Evolutionary conservation across 768 basidiomycete species (phyloP).

Genomic region (Crassisporium funariophilum): DNA sequence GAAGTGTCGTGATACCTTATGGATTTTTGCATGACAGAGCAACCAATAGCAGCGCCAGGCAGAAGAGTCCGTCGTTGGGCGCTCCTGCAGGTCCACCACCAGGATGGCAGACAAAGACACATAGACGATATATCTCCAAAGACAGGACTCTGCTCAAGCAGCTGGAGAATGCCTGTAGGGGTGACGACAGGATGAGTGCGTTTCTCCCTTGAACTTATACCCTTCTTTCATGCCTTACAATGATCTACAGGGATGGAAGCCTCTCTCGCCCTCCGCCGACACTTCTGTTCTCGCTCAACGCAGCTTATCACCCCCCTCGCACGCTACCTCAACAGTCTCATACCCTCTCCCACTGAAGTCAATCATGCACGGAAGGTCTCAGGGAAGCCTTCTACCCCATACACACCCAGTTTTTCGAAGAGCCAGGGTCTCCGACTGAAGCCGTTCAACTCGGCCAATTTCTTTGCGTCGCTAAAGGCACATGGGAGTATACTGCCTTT

Average conservation of each 20-base stretch:
- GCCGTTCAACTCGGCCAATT: slow-evolving; percentile 68
- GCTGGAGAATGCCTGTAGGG: slow-evolving; percentile 62
- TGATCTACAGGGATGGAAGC: slow-evolving; percentile 53
- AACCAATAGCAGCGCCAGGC: slow-evolving; percentile 15
- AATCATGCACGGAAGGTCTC: slow-evolving; percentile 31
- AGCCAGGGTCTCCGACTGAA: slow-evolving; percentile 48
- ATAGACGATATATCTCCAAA: slow-evolving; percentile 85
- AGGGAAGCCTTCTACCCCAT: not conserved
- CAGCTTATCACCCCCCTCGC: slow-evolving; percentile 87
- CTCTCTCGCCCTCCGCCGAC: slow-evolving; percentile 69
- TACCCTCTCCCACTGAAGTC: slow-evolving; percentile 68
- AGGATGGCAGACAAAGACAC: slow-evolving; percentile 78
- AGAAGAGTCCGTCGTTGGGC: slow-evolving; percentile 27
- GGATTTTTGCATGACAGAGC: not conserved
- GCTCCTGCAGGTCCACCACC: slow-evolving; percentile 56
- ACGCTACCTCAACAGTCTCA: slow-evolving; percentile 87
- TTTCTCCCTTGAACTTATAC: slow-evolving; percentile 10
- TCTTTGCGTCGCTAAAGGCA: slow-evolving; percentile 71
- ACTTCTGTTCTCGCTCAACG: slow-evolving; percentile 85
- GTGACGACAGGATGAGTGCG: slow-evolving; percentile 52
- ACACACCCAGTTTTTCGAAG: not conserved
- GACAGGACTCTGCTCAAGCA: slow-evolving; percentile 74
- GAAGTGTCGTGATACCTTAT: not conserved
- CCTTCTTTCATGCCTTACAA: not conserved
- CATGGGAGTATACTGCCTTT: slow-evolving; percentile 77